Conservation (phyloP, 1,139 yeast species). For the Saccharomyces hybrid region DNA sequence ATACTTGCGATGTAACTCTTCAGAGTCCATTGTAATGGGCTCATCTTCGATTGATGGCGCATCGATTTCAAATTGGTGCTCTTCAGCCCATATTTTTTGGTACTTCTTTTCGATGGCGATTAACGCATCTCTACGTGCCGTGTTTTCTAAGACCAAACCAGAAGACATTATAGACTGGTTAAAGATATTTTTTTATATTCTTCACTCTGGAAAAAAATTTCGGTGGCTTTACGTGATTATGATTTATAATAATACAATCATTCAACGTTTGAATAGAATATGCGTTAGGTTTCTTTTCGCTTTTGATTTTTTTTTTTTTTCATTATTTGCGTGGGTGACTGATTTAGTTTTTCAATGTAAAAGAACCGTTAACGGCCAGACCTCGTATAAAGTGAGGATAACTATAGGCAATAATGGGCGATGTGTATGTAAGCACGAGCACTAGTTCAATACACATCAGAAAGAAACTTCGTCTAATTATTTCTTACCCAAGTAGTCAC, state of each 20-base stretch:
- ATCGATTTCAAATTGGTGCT: constrained; percentile 74
- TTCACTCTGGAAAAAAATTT: not conserved
- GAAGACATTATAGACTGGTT: not conserved
- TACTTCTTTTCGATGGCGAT: constrained; percentile 85
- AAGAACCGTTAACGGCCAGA: not conserved
- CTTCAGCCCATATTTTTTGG: constrained; percentile 81
- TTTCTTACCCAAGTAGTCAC: not conserved
- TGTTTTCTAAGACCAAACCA: constrained; percentile 39
- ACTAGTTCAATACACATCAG: not conserved
- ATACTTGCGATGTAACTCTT: constrained; percentile 64
- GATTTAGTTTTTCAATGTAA: not conserved
- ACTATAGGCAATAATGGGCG: not conserved
- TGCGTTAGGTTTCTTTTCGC: not conserved
- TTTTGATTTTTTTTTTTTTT: not conserved
- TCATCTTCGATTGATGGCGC: constrained; percentile 76
- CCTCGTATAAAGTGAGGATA: not conserved
- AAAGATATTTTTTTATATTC: not conserved
- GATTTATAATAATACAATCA: not conserved
- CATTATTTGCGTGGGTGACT: not conserved
- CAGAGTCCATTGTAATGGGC: constrained; percentile 45
- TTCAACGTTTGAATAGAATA: not conserved
- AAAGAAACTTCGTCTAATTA: not conserved
- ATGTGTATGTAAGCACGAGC: not conserved
- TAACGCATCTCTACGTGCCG: constrained; percentile 89
- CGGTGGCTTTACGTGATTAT: not conserved